phyloP scores from a whole-genome alignment of 257 asterid species.

The Solanum rostratum region DNA sequence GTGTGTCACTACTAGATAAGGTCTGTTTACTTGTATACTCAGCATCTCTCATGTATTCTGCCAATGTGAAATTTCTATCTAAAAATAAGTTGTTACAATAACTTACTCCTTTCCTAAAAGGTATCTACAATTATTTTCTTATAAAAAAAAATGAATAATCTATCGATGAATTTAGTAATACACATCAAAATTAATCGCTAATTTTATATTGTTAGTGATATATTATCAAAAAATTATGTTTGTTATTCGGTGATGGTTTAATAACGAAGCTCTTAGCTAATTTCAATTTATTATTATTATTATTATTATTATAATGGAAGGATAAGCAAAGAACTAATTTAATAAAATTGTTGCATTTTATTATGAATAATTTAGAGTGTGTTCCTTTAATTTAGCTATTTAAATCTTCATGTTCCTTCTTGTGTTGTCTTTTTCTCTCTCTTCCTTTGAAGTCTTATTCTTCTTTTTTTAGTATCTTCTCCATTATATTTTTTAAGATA shows the following conservation, averaged over 20 bases:
- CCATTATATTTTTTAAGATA: too few species aligned
- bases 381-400: not conserved
- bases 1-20: too few species aligned
- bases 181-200: not conserved
- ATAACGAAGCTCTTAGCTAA: too few species aligned
- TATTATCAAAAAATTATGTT: not conserved
- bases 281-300: too few species aligned
- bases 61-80: too few species aligned
- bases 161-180: not conserved
- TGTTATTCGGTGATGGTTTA: too few species aligned
- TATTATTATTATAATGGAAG: too few species aligned
- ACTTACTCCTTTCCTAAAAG: not conserved
- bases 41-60: too few species aligned
- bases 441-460: not conserved
- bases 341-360: not conserved
- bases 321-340: not conserved
- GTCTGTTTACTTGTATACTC: too few species aligned
- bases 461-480: too few species aligned
- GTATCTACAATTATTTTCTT: too few species aligned
- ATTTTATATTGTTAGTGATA: not conserved
- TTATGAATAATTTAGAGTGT: not conserved
- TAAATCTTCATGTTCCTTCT: not conserved
- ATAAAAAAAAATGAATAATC: not conserved
- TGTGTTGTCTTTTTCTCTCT: not conserved
- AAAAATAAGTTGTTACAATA: not conserved